Evolutionary conservation across 345 rosid genomes (phyloP).

Genomic region (Boechera stricta): DNA sequence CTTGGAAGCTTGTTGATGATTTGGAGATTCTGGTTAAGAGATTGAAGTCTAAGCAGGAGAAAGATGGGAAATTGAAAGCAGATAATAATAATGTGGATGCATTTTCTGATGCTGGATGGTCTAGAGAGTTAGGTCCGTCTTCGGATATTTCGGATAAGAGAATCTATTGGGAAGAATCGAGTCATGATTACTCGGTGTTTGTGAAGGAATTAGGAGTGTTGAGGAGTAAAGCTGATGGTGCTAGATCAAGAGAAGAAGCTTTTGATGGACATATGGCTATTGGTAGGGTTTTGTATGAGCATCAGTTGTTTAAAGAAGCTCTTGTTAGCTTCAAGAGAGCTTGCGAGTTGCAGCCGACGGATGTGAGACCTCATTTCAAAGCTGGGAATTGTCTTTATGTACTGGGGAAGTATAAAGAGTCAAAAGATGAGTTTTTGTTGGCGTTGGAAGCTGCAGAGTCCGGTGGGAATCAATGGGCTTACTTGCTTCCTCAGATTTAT

Average conservation of each 20-base stretch:
- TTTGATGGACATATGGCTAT: constrained; percentile 98
- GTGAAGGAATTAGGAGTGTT: constrained; percentile 77
- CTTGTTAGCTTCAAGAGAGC: constrained; percentile 93
- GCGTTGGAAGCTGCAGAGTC: constrained; percentile 91
- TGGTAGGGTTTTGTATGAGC: constrained; percentile 83
- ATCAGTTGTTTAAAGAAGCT: constrained; percentile 85
- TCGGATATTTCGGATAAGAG: constrained; percentile 76
- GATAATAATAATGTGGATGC: constrained; percentile 54
- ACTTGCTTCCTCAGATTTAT: constrained; percentile 92
- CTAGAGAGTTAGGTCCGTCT: constrained; percentile 81
- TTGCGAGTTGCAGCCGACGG: constrained; percentile 89
- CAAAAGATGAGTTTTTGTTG: constrained; percentile 85
- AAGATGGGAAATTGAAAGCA: constrained; percentile 69
- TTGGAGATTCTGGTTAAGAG: constrained; percentile 92
- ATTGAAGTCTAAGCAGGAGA: constrained; percentile 80
- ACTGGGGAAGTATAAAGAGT: constrained; percentile 75
- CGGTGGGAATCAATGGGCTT: constrained; percentile 92
- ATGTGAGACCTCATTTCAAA: constrained; percentile 92
- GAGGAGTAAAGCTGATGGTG: constrained; percentile 84
- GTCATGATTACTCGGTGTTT: constrained; percentile 67
- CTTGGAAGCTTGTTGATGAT: constrained; percentile 95
- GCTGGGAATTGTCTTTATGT: constrained; percentile 88
- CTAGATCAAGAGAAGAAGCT: constrained; percentile 94
- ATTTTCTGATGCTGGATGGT: constrained; percentile 81
- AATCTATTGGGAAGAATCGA: constrained; percentile 77